Percentiles rank a stretch among this genome's conserved stretches.
These are phyloP conservation scores for Plasmodium coatneyi DNA, from an alignment of 169 alveolate species.

Conservation along the genomic window DNA sequence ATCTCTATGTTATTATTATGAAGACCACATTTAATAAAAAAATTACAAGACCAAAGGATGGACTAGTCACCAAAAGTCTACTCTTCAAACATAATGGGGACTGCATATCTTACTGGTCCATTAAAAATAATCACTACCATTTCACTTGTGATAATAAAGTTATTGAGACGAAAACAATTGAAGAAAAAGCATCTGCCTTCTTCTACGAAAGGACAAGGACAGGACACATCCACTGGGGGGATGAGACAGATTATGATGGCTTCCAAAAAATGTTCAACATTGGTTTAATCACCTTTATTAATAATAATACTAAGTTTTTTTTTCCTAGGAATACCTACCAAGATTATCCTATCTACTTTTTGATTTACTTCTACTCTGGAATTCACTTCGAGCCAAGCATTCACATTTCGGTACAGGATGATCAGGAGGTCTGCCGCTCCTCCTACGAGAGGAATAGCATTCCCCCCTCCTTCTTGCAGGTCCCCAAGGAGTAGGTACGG, in stretches of 20 bases:
- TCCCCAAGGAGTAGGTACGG: background rate
- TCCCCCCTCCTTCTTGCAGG: constrained; percentile 15
- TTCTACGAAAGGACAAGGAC: constrained; percentile 60
- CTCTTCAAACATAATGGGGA: constrained; percentile 17
- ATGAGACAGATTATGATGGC: constrained; percentile 63
- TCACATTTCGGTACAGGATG: background rate
- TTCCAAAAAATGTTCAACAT: constrained; percentile 68
- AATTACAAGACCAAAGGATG: constrained; percentile 28
- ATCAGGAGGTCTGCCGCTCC: background rate
- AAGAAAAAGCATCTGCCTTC: constrained; percentile 48
- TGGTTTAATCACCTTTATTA: constrained; percentile 62
- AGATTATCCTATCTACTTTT: constrained; percentile 21
- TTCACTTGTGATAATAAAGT: constrained; percentile 36
- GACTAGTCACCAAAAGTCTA: constrained; percentile 15
- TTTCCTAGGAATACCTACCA: constrained; percentile 13
- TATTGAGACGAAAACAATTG: constrained; percentile 23
- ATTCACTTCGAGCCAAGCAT: constrained; percentile 51
- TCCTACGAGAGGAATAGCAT: constrained; percentile 3
- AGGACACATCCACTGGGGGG: constrained; percentile 70
- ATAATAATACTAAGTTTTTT: constrained; percentile 18
- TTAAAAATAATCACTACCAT: constrained; percentile 49
- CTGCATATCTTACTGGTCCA: constrained; percentile 42
- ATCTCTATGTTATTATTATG: background rate
- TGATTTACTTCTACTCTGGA: constrained; percentile 45
- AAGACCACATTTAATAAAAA: constrained; percentile 23